These are phyloP conservation scores for Colletotrichum lini DNA, from an alignment of 2,329 filamentous ascomycete genomes.

Conservation along the genomic window DNA sequence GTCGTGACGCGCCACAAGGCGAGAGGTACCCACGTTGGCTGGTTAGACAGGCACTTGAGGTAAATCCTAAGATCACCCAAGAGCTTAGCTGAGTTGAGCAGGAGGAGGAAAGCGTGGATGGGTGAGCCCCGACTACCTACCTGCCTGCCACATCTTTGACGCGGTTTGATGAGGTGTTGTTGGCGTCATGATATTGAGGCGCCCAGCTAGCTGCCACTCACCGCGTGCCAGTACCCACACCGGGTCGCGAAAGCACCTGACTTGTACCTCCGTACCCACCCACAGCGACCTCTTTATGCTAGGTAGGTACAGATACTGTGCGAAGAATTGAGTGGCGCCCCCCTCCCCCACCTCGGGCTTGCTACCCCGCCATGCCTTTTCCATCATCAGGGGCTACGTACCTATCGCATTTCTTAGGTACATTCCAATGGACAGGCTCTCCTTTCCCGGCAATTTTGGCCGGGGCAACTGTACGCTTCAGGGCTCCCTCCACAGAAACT, in stretches of 20 bases:
- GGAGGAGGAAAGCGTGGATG: neutral
- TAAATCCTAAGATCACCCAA: neutral
- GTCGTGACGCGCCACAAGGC: neutral
- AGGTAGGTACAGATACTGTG: neutral
- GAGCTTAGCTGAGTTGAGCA: neutral
- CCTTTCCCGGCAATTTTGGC: constrained; percentile 4
- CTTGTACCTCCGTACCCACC: constrained; percentile 14
- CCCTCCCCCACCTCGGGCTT: neutral
- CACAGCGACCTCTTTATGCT: neutral
- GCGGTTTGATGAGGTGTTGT: constrained; percentile 37
- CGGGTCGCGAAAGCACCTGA: constrained; percentile 42
- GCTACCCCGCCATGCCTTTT: constrained; percentile 4
- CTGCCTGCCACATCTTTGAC: constrained; percentile 29
- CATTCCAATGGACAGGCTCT: neutral
- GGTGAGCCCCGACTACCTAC: constrained; percentile 1
- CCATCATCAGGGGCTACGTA: neutral
- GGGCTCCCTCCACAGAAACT: neutral
- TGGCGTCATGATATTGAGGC: constrained; percentile 34
- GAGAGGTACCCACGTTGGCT: neutral
- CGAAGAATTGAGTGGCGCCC: too few relatives aligned
- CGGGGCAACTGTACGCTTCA: neutral
- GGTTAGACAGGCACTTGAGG: neutral
- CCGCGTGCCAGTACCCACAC: constrained; percentile 7
- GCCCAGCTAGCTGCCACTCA: constrained; percentile 11
- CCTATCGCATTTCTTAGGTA: neutral